Evolutionary conservation across 2,329 filamentous ascomycete species (phyloP).

Genomic region (Colletotrichum simmondsii): DNA sequence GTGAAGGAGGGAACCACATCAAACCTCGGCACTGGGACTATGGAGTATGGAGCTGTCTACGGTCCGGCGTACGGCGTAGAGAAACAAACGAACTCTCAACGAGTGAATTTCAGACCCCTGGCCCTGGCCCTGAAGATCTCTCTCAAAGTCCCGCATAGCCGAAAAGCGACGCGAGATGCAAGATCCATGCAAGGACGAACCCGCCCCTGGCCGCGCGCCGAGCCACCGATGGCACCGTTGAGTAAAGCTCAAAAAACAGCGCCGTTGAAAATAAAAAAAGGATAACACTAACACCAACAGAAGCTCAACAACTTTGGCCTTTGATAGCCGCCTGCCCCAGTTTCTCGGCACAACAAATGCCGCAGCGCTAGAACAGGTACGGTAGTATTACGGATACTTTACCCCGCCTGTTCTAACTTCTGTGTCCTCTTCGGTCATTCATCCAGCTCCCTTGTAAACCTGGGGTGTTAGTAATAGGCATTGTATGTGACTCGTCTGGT

Average conservation of each 20-base stretch:
- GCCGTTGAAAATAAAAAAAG: background rate
- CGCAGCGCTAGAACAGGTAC: constrained; percentile 3
- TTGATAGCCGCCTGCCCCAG: constrained; percentile 21
- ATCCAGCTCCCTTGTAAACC: background rate
- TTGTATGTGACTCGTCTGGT: background rate
- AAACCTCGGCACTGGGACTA: constrained; percentile 8
- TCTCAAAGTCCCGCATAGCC: background rate
- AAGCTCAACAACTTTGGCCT: constrained; percentile 34
- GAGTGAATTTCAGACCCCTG: constrained; percentile 6
- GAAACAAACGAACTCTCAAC: background rate
- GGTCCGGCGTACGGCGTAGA: background rate
- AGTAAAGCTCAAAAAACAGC: background rate
- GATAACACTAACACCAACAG: constrained; percentile 11
- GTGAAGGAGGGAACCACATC: background rate
- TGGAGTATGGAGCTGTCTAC: background rate
- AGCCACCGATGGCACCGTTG: constrained; percentile 9
- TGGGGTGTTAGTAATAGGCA: background rate
- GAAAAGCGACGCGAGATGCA: constrained; percentile 3
- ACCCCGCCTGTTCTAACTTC: constrained; percentile 18
- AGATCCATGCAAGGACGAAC: constrained; percentile 25
- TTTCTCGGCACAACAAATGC: constrained; percentile 26
- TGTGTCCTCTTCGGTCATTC: background rate
- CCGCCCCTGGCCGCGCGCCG: constrained; percentile 2
- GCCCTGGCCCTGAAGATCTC: background rate
- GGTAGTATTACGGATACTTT: background rate